A percentile compares a stretch with the other conserved stretches of the same genome.
Conservation (phyloP, 1,284 basidiomycete species). For the Rhizoctonia solani region DNA sequence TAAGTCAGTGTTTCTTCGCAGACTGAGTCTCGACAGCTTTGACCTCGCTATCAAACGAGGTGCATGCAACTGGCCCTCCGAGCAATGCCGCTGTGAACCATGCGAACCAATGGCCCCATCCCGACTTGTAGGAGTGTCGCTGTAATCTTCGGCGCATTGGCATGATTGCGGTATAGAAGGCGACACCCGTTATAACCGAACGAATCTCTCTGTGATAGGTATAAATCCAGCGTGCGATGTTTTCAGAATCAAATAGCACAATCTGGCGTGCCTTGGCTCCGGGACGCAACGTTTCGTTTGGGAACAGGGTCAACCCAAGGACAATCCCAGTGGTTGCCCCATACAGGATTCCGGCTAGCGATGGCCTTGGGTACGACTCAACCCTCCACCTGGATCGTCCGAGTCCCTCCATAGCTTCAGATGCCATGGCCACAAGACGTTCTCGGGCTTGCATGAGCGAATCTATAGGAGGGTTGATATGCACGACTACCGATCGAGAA, state of each 20-base stretch:
- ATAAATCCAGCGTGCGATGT: slow-evolving; percentile 1
- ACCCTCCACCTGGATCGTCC: slow-evolving; percentile 20
- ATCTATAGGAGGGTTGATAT: slow-evolving; percentile 20
- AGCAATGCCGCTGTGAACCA: slow-evolving; percentile 8
- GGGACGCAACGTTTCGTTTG: slow-evolving; percentile 19
- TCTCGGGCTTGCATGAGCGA: slow-evolving; percentile 19
- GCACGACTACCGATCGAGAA: slow-evolving; percentile 12
- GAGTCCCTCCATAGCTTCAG: slow-evolving; percentile 17
- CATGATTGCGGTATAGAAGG: slow-evolving; percentile 7
- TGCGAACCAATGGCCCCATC: slow-evolving; percentile 11
- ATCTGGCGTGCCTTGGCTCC: slow-evolving; percentile 9
- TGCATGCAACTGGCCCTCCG: slow-evolving; percentile 17
- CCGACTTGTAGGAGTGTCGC: slow-evolving; percentile 9
- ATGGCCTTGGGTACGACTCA: slow-evolving; percentile 5
- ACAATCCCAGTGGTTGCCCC: not conserved
- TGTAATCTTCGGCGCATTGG: slow-evolving; percentile 22
- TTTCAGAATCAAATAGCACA: slow-evolving; percentile 9
- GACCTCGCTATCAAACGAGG: slow-evolving; percentile 3
- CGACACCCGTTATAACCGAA: slow-evolving; percentile 14
- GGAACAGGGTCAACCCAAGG: not conserved
- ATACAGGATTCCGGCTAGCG: not conserved
- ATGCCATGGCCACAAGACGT: slow-evolving; percentile 24
- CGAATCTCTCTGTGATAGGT: slow-evolving; percentile 11
- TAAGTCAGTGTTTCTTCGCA: not conserved
- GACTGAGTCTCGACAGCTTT: not conserved